Percentiles rank a stretch among this genome's conserved stretches.
Conservation (phyloP, 768 basidiomycete species). For the Hericium erinaceus region DNA sequence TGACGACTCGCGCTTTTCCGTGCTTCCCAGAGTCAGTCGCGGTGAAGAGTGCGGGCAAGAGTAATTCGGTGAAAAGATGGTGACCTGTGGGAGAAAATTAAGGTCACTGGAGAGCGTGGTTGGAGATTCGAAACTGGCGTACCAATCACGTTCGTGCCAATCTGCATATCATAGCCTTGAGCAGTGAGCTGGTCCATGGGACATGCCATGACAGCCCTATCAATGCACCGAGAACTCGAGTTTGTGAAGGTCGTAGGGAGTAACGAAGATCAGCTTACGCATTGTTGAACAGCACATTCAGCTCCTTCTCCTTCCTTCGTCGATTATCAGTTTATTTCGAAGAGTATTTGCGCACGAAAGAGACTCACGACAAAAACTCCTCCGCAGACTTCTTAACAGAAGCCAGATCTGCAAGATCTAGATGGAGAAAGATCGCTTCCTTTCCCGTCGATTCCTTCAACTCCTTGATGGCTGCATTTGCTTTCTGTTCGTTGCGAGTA, state of each 20-base stretch:
- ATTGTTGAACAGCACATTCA: conserved; percentile 3
- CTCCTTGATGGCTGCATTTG: not conserved
- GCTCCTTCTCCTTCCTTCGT: not conserved
- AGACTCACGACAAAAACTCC: not conserved
- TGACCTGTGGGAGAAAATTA: conserved; percentile 6
- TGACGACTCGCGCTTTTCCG: conserved; percentile 19
- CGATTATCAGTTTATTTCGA: too few relatives aligned
- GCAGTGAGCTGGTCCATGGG: conserved; percentile 6
- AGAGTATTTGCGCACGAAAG: not conserved
- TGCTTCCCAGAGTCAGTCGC: conserved; percentile 4
- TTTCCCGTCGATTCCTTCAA: conserved; percentile 6
- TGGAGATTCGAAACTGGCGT: not conserved
- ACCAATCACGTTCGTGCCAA: conserved; percentile 15
- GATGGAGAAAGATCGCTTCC: conserved; percentile 3
- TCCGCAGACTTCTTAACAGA: not conserved
- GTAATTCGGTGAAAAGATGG: conserved; percentile 14
- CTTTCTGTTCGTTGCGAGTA: not conserved
- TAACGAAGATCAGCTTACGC: not conserved
- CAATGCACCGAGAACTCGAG: not conserved
- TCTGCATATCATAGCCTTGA: conserved; percentile 15
- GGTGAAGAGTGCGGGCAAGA: conserved; percentile 18
- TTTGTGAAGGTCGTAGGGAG: too few relatives aligned
- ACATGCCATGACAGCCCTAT: conserved; percentile 5
- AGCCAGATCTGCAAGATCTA: conserved; percentile 1
- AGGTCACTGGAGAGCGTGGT: too few relatives aligned